phyloP scores from a whole-genome alignment of 1,139 yeast genomes.

The Hanseniaspora sp. region DNA sequence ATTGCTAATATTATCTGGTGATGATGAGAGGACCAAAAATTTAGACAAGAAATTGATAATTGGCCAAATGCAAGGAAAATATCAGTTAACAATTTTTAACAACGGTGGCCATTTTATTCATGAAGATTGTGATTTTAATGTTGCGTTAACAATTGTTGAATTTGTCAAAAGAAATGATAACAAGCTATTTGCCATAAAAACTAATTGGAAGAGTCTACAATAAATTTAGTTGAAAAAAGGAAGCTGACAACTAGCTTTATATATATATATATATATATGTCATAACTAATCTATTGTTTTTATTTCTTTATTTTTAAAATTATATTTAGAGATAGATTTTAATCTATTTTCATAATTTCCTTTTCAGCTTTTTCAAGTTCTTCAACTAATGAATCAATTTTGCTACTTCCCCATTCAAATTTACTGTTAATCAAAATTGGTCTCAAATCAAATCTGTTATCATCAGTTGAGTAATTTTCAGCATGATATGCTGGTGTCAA shows the following conservation, averaged over 20 bases:
- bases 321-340: conserved; percentile 4
- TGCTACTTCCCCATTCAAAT: conserved; percentile 79
- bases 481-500: conserved; percentile 96
- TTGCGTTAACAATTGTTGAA: conserved; percentile 48
- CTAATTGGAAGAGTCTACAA: conserved; percentile 28
- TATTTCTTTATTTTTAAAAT: no score
- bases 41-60: conserved; percentile 74
- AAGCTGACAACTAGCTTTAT: neutral
- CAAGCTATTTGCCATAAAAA: conserved; percentile 29
- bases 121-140: conserved; percentile 69
- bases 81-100: conserved; percentile 73
- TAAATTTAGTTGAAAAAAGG: conserved; percentile 1
- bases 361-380: conserved; percentile 36
- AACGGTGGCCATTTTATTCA: conserved; percentile 86
- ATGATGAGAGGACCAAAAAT: conserved; percentile 41
- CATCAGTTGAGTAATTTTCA: conserved; percentile 95
- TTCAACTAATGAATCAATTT: conserved; percentile 66
- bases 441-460: conserved; percentile 85
- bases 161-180: conserved; percentile 44
- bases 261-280: neutral
- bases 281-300: neutral
- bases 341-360: conserved; percentile 38
- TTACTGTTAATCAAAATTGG: conserved; percentile 90
- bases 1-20: conserved; percentile 73
- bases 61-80: conserved; percentile 96